Conservation (phyloP, 495 filamentous ascomycete species). For the Aspergillus affinis region DNA sequence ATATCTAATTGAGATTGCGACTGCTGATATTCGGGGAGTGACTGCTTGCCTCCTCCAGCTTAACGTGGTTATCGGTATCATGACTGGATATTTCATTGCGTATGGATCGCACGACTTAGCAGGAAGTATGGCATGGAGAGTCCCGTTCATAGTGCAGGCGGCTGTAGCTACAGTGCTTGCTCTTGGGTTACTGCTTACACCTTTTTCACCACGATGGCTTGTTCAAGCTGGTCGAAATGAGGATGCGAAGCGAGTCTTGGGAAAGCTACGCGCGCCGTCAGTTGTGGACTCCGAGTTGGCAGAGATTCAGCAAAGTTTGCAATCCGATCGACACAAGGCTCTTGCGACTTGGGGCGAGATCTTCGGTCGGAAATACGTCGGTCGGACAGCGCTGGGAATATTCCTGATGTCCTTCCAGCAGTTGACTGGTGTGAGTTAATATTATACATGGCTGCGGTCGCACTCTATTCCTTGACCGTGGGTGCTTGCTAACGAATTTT, state of each 20-base stretch:
- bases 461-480: background rate
- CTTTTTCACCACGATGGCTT: background rate
- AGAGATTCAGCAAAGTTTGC: background rate
- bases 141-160: background rate
- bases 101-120: background rate
- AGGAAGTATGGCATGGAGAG: background rate
- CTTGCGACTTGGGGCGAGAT: constrained; percentile 16
- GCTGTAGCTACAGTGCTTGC: background rate
- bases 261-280: background rate
- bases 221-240: background rate
- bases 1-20: constrained; percentile 14
- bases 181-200: background rate
- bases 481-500: background rate
- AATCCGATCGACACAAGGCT: background rate
- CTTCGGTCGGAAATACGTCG: constrained; percentile 12
- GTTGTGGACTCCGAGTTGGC: background rate
- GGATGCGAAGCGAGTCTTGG: background rate
- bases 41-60: background rate
- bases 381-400: constrained; percentile 14
- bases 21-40: background rate
- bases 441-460: background rate
- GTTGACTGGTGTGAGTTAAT: constrained; percentile 15
- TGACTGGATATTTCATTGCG: background rate
- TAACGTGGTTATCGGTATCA: background rate
- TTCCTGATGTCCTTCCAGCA: constrained; percentile 22